phyloP scores from a whole-genome alignment of 345 rosid genomes.

The Tarenaya hassleriana region DNA sequence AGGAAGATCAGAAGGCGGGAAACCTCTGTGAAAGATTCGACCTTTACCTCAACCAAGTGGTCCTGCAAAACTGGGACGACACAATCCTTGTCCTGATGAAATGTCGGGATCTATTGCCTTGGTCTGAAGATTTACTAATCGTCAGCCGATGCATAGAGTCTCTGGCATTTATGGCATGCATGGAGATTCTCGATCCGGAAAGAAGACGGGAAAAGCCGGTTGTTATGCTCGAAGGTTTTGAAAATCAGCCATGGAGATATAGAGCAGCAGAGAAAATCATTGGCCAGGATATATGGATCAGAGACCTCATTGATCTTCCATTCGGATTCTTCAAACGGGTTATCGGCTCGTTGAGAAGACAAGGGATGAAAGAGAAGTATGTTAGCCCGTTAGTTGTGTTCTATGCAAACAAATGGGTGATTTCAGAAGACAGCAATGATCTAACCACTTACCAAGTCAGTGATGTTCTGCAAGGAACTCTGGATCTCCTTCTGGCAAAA shows the following conservation, averaged over 20 bases:
- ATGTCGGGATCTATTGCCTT: constrained; percentile 49
- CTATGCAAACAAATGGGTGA: constrained; percentile 52
- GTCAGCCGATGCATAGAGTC: constrained; percentile 78
- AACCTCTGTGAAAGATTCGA: constrained; percentile 71
- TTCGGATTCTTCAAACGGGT: constrained; percentile 65
- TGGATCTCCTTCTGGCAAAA: constrained; percentile 49
- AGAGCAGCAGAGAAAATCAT: constrained; percentile 37
- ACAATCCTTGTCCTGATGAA: constrained; percentile 60
- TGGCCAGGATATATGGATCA: constrained; percentile 61
- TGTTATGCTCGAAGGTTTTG: constrained; percentile 41
- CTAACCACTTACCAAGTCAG: constrained; percentile 21
- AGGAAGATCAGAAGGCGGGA: constrained; percentile 44
- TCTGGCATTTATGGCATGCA: constrained; percentile 75
- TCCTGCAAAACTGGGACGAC: constrained; percentile 71
- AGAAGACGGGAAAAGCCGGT: constrained; percentile 53
- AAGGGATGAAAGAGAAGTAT: constrained; percentile 79
- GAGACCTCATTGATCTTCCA: constrained; percentile 62
- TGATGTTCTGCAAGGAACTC: constrained; percentile 40
- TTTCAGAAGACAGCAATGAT: constrained; percentile 31
- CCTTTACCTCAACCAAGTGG: constrained; percentile 73
- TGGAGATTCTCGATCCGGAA: constrained; percentile 92
- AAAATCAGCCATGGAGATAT: constrained; percentile 48
- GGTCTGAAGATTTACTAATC: constrained; percentile 49
- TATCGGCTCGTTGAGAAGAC: constrained; percentile 63
- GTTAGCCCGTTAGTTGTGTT: constrained; percentile 58